Conservation (phyloP, 2,329 filamentous ascomycete genomes). For the Thielaviopsis musarum region DNA sequence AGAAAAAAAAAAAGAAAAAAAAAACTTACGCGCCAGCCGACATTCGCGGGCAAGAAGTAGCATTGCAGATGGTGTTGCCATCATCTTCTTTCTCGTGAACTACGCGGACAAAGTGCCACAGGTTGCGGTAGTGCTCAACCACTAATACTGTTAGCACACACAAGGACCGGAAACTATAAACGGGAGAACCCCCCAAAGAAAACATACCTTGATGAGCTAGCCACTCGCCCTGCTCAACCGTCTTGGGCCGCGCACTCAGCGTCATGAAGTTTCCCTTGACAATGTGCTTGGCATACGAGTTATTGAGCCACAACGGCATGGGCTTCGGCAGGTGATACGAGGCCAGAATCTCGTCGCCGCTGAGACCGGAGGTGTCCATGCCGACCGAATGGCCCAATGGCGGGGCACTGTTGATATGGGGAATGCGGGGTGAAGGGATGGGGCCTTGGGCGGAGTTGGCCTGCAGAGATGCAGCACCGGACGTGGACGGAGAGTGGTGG, state of each 20-base stretch:
- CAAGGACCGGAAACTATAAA: background rate
- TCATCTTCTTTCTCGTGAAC: constrained; percentile 74
- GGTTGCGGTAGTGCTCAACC: constrained; percentile 78
- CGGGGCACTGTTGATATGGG: constrained; percentile 45
- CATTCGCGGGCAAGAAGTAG: constrained; percentile 74
- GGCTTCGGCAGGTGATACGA: constrained; percentile 49
- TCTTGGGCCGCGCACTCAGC: constrained; percentile 77
- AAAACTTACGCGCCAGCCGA: constrained; percentile 76
- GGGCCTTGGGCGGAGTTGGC: constrained; percentile 18
- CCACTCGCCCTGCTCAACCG: constrained; percentile 90
- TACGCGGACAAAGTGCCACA: constrained; percentile 78
- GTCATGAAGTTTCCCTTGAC: constrained; percentile 98
- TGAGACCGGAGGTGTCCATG: constrained; percentile 42
- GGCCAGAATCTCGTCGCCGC: constrained; percentile 37
- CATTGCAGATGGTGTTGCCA: constrained; percentile 66
- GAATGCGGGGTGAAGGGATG: constrained; percentile 21
- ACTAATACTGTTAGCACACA: constrained; percentile 32
- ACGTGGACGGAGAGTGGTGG: constrained; percentile 24
- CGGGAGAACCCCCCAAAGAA: background rate
- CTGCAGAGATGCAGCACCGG: constrained; percentile 6
- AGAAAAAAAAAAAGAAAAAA: background rate
- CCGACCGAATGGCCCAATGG: constrained; percentile 51
- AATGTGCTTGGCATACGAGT: constrained; percentile 64
- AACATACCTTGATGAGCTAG: constrained; percentile 75
- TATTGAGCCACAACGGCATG: constrained; percentile 58